Percentiles rank a stretch among this genome's conserved stretches.
Conservation (phyloP, 2,329 filamentous ascomycete species). For the Myriosclerotinia scirpicola region DNA sequence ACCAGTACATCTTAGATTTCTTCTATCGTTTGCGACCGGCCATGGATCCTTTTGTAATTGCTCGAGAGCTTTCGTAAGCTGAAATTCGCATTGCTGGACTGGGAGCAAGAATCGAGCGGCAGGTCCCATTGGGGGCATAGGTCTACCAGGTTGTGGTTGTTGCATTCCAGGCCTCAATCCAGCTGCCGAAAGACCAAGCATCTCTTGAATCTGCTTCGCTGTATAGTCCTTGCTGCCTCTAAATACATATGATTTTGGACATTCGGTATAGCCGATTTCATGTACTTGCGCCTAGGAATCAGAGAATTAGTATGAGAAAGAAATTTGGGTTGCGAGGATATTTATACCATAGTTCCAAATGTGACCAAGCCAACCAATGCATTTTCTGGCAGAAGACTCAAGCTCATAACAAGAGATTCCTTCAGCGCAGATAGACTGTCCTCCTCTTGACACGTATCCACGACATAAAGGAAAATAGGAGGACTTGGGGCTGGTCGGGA, state of each 20-base stretch:
- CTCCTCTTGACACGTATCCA: slow-evolving; percentile 86
- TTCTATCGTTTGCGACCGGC: slow-evolving; percentile 92
- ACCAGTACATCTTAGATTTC: slow-evolving; percentile 87
- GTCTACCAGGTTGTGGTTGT: slow-evolving; percentile 72
- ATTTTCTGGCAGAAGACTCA: slow-evolving; percentile 78
- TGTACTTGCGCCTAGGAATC: slow-evolving; percentile 80
- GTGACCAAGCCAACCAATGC: slow-evolving; percentile 81
- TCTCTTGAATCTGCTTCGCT: slow-evolving; percentile 99
- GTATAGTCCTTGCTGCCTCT: slow-evolving; percentile 95
- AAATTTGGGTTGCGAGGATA: not conserved
- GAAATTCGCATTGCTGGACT: slow-evolving; percentile 93
- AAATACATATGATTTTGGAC: slow-evolving; percentile 98
- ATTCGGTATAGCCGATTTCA: slow-evolving; percentile 96
- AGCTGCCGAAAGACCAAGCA: slow-evolving; percentile 80
- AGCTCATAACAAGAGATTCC: slow-evolving; percentile 82
- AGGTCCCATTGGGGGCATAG: slow-evolving; percentile 72
- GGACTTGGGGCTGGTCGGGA: slow-evolving; percentile 80
- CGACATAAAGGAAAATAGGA: slow-evolving; percentile 83
- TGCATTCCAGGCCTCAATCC: slow-evolving; percentile 68
- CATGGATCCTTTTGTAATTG: slow-evolving; percentile 95
- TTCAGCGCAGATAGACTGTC: slow-evolving; percentile 80
- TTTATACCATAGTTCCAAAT: slow-evolving; percentile 83
- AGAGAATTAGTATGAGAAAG: slow-evolving; percentile 1
- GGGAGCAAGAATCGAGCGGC: slow-evolving; percentile 89
- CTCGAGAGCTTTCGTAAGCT: slow-evolving; percentile 93